Conservation (phyloP, 1,284 basidiomycete genomes). For the Ustilago tritici region DNA sequence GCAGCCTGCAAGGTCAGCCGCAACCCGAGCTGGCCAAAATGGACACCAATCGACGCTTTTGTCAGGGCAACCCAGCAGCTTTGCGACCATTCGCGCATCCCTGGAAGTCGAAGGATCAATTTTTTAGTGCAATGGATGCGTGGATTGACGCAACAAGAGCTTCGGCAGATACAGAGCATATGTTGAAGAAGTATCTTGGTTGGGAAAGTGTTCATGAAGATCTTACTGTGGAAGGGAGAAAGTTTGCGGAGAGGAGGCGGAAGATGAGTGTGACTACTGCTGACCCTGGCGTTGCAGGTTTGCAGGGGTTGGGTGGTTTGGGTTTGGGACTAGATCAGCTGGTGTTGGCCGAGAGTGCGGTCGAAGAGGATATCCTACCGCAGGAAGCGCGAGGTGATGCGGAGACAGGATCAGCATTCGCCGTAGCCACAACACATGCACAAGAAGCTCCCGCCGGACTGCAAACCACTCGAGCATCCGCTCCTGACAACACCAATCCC, state of each 20-base stretch:
- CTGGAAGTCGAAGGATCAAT: conserved; percentile 42
- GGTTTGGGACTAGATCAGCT: conserved; percentile 18
- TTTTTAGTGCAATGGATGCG: conserved; percentile 43
- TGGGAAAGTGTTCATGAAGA: conserved; percentile 52
- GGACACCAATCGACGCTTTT: conserved; percentile 30
- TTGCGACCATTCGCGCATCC: conserved; percentile 52
- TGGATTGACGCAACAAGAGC: conserved; percentile 33
- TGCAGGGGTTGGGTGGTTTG: neutral
- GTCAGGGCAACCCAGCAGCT: conserved; percentile 36
- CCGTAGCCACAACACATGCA: conserved; percentile 21
- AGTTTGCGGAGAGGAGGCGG: conserved; percentile 44
- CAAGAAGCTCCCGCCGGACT: conserved; percentile 48
- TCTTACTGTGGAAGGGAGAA: conserved; percentile 53
- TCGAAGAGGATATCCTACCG: neutral
- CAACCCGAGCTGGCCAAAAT: conserved; percentile 16
- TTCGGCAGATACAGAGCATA: conserved; percentile 35
- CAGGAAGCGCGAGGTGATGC: neutral
- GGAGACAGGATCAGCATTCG: conserved; percentile 12
- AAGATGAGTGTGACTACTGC: conserved; percentile 44
- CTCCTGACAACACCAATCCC: conserved; percentile 8
- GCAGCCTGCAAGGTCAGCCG: conserved; percentile 20
- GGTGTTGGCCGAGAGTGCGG: conserved; percentile 9
- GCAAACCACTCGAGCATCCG: conserved; percentile 31
- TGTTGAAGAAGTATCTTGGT: conserved; percentile 45
- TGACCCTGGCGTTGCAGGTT: conserved; percentile 13